Evolutionary conservation across 495 filamentous ascomycete genomes (phyloP), one percentile per base, ranked within the genome.

Genomic region (Choiromyces venosus): DNA sequence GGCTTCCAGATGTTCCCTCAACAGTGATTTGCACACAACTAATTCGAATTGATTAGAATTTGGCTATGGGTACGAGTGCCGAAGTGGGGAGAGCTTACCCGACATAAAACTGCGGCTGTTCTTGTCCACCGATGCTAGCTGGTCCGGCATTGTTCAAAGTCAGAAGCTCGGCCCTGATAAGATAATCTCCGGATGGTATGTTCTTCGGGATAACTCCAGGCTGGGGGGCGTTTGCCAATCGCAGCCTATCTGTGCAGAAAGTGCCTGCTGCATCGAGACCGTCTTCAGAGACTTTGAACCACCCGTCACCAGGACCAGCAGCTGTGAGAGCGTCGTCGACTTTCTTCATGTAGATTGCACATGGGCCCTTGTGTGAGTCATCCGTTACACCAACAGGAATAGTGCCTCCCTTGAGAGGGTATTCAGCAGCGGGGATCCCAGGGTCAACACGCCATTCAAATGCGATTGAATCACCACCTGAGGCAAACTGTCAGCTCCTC

Each of bases 221-320:
- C 18, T 92, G 81, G 6, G 88, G 84, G 4, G 90, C 90, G 39
- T 88, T 85, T 75, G 89, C 87, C 21, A 82, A 82, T 66, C 90
- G 89, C 33, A 93, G 79, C 61, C 88, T 89, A 73, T 90, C 86
- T 4, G 88, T 91, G 78, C 91, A 91, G 89, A 90, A 92, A 65
- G 87, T 83, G 18, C 82, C 83, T 46, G 77, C 78, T 4, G 44
- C 37, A 19, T 33, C 37, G 39, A 79, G 67, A 0, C 77, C 77
- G 14, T 79, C 77, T 5, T 79, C 73, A 9, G 46, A 39, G 29
- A 93, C 88, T 84, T 93, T 93, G 86, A 93, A 91, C 91, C 91
- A 94, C 37, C 91, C 91, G 66, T 83, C 83, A 4, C 91, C 91
- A 16, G 84, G 80, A 38, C 85, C 87, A 4, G 79, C 68, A 35